Conservation (phyloP, 1,139 yeast genomes). For the Pichia sp. region DNA sequence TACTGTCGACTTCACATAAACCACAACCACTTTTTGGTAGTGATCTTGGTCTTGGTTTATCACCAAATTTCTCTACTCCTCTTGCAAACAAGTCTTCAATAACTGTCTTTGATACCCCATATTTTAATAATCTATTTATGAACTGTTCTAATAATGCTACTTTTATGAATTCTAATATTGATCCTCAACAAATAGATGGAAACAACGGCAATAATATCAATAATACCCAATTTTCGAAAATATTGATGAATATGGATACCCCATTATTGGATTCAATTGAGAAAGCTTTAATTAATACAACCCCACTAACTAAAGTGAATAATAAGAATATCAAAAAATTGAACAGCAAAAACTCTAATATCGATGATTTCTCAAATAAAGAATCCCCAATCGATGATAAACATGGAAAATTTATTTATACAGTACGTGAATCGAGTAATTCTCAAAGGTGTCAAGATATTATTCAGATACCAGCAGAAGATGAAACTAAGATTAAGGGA, state of each 20-base stretch:
- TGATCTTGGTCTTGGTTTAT: constrained; percentile 4
- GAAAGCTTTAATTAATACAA: constrained; percentile 19
- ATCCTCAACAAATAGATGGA: constrained; percentile 3
- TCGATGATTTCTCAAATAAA: constrained; percentile 1
- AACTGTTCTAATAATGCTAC: constrained; percentile 9
- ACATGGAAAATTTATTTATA: not conserved
- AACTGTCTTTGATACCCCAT: constrained; percentile 15
- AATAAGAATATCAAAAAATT: not conserved
- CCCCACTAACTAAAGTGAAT: not conserved
- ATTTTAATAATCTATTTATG: constrained; percentile 10
- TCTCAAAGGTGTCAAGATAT: constrained; percentile 3
- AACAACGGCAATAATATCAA: not conserved
- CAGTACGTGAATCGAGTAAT: not conserved
- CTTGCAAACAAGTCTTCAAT: constrained; percentile 11
- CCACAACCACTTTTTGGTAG: constrained; percentile 1
- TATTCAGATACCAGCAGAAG: not conserved
- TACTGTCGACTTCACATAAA: not conserved
- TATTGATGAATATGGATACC: constrained; percentile 10
- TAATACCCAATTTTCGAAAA: constrained; percentile 9
- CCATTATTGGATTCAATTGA: constrained; percentile 19
- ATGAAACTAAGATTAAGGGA: not conserved
- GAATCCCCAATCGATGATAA: constrained; percentile 7
- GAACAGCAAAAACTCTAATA: not conserved
- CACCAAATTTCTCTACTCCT: constrained; percentile 16
- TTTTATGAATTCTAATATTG: constrained; percentile 16